These are phyloP conservation scores for Potentilla sterilis DNA, from an alignment of 306 rosid species.

Conservation along the genomic window DNA sequence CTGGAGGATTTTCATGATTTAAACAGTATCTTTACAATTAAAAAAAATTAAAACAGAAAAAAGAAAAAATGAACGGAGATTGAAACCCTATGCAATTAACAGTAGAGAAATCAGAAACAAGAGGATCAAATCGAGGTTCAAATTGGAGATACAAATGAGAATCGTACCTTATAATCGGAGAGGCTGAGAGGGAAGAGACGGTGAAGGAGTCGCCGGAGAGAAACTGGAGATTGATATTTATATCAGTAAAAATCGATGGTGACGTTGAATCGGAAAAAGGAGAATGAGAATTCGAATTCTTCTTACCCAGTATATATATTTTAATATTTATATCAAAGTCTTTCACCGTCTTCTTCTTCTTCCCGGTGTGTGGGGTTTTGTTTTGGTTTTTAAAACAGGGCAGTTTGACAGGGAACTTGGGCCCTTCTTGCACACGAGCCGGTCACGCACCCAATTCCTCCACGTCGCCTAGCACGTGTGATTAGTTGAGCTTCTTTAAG, in stretches of 20 bases:
- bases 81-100: conserved; percentile 11
- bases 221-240: not conserved
- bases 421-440: not conserved
- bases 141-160: not conserved
- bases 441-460: not conserved
- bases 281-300: not conserved
- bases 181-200: not conserved
- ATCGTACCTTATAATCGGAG: conserved; percentile 16
- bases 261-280: not conserved
- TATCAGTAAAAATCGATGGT: not conserved
- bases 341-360: not conserved
- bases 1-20: not conserved
- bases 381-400: not conserved
- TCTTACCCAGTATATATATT: not conserved
- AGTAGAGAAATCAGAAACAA: not conserved
- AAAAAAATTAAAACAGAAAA: not conserved
- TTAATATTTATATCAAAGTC: not conserved
- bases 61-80: not conserved
- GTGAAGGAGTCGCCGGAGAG: not conserved
- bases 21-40: not conserved
- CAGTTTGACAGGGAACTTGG: not conserved
- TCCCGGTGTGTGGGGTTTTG: not conserved
- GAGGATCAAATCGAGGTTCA: not conserved
- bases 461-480: conserved; percentile 14
- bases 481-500: too few relatives aligned